Percentiles rank a stretch among this genome's conserved stretches.
These are phyloP conservation scores for Paracorniculantispora psalliotae DNA, from an alignment of 2,329 filamentous ascomycete species.

Conservation along the genomic window DNA sequence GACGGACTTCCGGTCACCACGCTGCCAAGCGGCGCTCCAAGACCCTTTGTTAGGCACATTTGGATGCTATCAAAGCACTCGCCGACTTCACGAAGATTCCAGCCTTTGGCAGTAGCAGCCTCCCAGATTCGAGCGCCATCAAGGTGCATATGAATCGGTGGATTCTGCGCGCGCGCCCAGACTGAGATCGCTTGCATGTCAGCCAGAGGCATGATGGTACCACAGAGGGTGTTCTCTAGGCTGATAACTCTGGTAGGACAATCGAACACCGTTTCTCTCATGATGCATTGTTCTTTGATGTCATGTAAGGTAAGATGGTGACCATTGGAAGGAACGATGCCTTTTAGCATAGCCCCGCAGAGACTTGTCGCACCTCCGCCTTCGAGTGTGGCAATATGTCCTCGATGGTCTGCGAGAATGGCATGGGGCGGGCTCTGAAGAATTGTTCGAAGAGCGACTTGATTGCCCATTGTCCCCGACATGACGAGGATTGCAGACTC, in stretches of 20 bases:
- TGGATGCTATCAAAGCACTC: slow-evolving; percentile 65
- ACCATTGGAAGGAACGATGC: slow-evolving; percentile 63
- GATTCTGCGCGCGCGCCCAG: slow-evolving; percentile 53
- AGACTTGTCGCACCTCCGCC: slow-evolving; percentile 60
- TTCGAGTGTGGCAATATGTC: slow-evolving; percentile 67
- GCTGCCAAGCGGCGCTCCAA: slow-evolving; percentile 72
- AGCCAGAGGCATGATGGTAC: slow-evolving; percentile 66
- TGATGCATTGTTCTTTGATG: slow-evolving; percentile 56
- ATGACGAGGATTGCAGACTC: slow-evolving; percentile 69
- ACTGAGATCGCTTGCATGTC: slow-evolving; percentile 62
- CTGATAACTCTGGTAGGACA: slow-evolving; percentile 73
- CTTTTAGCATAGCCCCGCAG: slow-evolving; percentile 61
- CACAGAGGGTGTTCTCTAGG: slow-evolving; percentile 76
- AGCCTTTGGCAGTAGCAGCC: neutral
- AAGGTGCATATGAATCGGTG: slow-evolving; percentile 60
- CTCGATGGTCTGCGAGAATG: slow-evolving; percentile 67
- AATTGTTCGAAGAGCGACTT: slow-evolving; percentile 68
- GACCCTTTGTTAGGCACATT: slow-evolving; percentile 72
- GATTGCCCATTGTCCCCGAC: slow-evolving; percentile 85
- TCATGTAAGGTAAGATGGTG: slow-evolving; percentile 70
- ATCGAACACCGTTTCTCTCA: slow-evolving; percentile 64
- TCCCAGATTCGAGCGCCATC: slow-evolving; percentile 65
- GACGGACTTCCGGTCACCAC: slow-evolving; percentile 53
- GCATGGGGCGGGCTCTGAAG: slow-evolving; percentile 68
- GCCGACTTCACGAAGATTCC: slow-evolving; percentile 64